Base-by-base conservation (phyloP, 345 rosid genomes). In the Arabis alpina region DNA sequence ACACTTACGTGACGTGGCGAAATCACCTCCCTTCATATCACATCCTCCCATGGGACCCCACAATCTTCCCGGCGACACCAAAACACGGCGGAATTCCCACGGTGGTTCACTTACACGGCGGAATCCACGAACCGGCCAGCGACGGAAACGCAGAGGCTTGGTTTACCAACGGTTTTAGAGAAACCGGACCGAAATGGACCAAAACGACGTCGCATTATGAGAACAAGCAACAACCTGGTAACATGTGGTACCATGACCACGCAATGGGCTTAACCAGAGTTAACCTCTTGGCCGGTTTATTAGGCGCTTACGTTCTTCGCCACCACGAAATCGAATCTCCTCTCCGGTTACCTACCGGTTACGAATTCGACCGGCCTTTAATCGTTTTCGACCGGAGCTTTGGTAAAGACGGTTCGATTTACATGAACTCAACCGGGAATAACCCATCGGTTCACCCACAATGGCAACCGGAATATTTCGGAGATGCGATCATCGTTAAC, bases 381-480 rank as follows among this genome's bases (percentile, higher is more conserved):
- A 0, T 89, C 8, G 80, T 94, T 8, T 89, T 89, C 40, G 99
- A 94, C 71, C 89, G 97, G 4, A 78, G 91, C 64, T 94, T 91
- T 8, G 76, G 71, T 15, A 67, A 19, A 0, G 81, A 94, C 41
- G 99, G 99, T 19, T 84, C 90, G 3, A 71, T 94, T 6, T 91
- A 87, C 86, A 86, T 93, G 95, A 89, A 84, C 34, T 76, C 86
- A 10, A 89, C 95, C 0, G 99, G 99, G 10, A 86, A 94, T 66
- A 91, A 93, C 37, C 98, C 97, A 5, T 67, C 80, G 0, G 84
- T 94, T 59, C 99, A 94, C 28, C 99, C 97, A 0, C 99, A 94
- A 42, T 91, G 99, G 99, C 96, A 84, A 61, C 97, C 99, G 0
- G 99, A 94, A 54, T 94, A 91, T 41, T 94, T 94, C 32, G 99